Evolutionary conservation across 139 green algal genomes (phyloP).

Genomic region (Picochlorum costavermella): DNA sequence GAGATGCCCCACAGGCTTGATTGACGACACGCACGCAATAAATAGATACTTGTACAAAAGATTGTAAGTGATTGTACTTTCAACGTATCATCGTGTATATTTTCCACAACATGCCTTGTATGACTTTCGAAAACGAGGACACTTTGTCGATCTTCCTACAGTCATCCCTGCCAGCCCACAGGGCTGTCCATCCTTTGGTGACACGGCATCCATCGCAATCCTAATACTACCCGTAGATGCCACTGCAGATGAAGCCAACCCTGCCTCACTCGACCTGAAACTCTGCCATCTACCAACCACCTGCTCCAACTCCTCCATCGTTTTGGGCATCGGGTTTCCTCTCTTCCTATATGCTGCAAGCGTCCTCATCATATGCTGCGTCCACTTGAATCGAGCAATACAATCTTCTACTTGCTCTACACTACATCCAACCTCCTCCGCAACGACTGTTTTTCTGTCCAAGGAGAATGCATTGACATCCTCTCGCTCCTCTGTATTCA

Average conservation of each 20-base stretch:
- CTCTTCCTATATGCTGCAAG: conserved; percentile 8
- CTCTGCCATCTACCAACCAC: conserved; percentile 20
- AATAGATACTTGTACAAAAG: too few relatives aligned
- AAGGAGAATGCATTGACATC: conserved; percentile 15
- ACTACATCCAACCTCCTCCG: conserved; percentile 4
- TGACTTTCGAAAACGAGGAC: conserved; percentile 12
- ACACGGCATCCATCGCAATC: conserved; percentile 8
- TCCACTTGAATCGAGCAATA: conserved; percentile 27
- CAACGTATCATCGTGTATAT: neutral
- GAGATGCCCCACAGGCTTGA: too few relatives aligned
- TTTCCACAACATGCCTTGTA: conserved; percentile 32
- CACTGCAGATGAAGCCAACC: neutral
- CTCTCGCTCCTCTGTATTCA: conserved; percentile 16
- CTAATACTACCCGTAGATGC: neutral
- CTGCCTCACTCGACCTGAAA: conserved; percentile 1
- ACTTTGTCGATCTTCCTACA: conserved; percentile 20
- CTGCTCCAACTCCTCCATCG: conserved; percentile 15
- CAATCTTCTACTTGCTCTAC: conserved; percentile 22
- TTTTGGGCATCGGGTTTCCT: conserved; percentile 14
- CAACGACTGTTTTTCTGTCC: conserved; percentile 5
- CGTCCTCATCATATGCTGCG: conserved; percentile 12
- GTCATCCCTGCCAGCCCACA: conserved; percentile 21
- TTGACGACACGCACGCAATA: too few relatives aligned
- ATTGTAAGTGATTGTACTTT: too few relatives aligned
- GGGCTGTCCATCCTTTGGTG: conserved; percentile 5